phyloP scores from a whole-genome alignment of 768 basidiomycete genomes.

The Suillus lakei region DNA sequence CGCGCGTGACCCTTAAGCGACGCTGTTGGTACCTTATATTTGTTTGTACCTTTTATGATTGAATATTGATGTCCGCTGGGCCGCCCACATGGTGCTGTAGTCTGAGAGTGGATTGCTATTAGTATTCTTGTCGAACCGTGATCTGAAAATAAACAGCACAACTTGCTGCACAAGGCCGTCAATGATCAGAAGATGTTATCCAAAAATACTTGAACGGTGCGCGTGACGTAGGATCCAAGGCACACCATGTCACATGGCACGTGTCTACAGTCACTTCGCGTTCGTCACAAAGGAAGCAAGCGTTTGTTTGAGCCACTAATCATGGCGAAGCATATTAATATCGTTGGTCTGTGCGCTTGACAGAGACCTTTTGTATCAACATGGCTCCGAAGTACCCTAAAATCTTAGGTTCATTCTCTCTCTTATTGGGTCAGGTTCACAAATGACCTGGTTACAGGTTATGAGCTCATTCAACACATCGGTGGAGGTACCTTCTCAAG shows the following conservation, averaged over 20 bases:
- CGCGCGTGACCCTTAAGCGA: too few species aligned
- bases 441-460: conserved; percentile 50
- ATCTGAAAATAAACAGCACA: too few species aligned
- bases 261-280: conserved; percentile 26
- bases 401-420: conserved; percentile 27
- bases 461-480: conserved; percentile 71
- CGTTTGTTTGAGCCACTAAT: conserved; percentile 8
- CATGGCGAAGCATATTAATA: conserved; percentile 12
- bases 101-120: too few species aligned
- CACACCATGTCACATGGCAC: conserved; percentile 14
- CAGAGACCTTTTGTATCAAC: conserved; percentile 7
- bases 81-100: too few species aligned
- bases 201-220: too few species aligned
- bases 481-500: conserved; percentile 92
- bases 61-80: too few species aligned
- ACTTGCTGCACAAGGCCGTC: too few species aligned
- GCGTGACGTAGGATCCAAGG: not conserved
- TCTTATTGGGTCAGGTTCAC: not conserved
- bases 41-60: too few species aligned
- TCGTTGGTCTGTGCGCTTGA: not conserved
- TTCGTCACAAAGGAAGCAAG: conserved; percentile 27
- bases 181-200: too few species aligned
- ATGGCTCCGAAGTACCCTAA: conserved; percentile 37
- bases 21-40: too few species aligned
- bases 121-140: too few species aligned